Evolutionary conservation across 1,284 basidiomycete species (phyloP), one percentile per base, ranked within the genome.

Genomic region (Marasmius oreades): DNA sequence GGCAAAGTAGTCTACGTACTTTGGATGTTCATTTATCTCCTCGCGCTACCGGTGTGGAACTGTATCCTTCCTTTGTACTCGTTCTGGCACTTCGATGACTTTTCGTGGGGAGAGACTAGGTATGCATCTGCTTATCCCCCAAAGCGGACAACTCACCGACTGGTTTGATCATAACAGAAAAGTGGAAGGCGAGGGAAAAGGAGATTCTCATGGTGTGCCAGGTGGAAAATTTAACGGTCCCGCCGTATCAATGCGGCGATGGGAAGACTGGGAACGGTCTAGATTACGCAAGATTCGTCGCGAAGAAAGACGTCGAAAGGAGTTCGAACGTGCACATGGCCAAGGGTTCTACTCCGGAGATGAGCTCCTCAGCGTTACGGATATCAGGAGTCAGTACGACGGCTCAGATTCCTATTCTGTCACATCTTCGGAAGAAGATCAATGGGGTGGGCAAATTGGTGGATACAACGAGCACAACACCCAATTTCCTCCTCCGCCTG

Each of bases 201-300:
- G 78, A 48, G 82, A 85, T 61, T 88, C 83, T 7, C 94, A 97
- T 66, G 91, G 84, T 23, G 82, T 80, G 18, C 86, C 86, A 31
- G 82, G 79, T 50, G 79, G 75, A n/a, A 76, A 75, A 5, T 75
- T 78, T 44, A 77, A 81, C 47, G 85, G 81, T 1, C 74, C 78
- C 43, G 82, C 81, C 0, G 85, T 99, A 24, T 95, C 97, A 0
- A 75, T 98, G 66, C 86, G 97, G 37, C 81, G 95, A 56, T 99
- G 97, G 97, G 95, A 99, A 73, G 97, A 99, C 67, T 99, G 97
- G 97, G 97, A 99, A 71, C 86, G 95, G 39, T 96, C 93, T n/a
- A 83, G 96, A 34, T 77, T 98, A 53, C 90, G 95, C 59, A 98
- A 98, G 74, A 65, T 95, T 44, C 87, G 85, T 62, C 86, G 97